Evolutionary conservation across 208 protist genomes (phyloP), one percentile per base, ranked within the genome.

Genomic region (Herpetomonas samuelpessoai): DNA sequence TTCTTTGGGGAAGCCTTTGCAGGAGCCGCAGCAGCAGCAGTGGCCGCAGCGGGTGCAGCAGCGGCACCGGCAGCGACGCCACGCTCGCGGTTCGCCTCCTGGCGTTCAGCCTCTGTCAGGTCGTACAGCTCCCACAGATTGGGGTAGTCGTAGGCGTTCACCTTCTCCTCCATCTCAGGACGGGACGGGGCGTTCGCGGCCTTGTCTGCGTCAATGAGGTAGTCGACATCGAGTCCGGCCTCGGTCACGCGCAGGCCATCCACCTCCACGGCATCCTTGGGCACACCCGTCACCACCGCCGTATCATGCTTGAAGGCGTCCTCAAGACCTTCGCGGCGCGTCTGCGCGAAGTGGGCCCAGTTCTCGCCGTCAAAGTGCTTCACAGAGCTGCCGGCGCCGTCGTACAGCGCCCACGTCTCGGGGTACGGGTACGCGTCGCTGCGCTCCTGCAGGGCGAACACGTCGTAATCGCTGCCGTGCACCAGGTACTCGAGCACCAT

Each of bases 281-380:
- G 27, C n/a, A 48, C 59, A 41, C 35, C 50, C 2, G 63, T 35
- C 9, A 60, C 71, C n/a, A 41, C 60, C 1, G 71, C 65, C 4
- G 62, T 55, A 51, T 73, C 71, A 18, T 61, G 56, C 55, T 59
- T 44, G 50, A 78, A 78, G 44, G 71, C 71, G 24, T 71, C 65
- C 26, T 61, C 58, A 19, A 77, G 30, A 9, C 35, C 56, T 3
- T 21, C 19, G 35, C 56, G 44, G 38, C 58, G 57, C 14, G 47
- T 56, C 7, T 1, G 26, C 18, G 62, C 28, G 35, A 69, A 53
- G 19, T 59, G 22, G 35, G 49, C 64, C 64, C 64, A 67, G 47
- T 28, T 21, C 22, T 22, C 52, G 38, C 60, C 61, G 45, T 45
- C 47, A 31, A 65, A 67, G 24, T 18, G 30, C 52, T 55, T 66